Evolutionary conservation across 83 land plant species (phyloP).

Genomic region (Picea mariana): DNA sequence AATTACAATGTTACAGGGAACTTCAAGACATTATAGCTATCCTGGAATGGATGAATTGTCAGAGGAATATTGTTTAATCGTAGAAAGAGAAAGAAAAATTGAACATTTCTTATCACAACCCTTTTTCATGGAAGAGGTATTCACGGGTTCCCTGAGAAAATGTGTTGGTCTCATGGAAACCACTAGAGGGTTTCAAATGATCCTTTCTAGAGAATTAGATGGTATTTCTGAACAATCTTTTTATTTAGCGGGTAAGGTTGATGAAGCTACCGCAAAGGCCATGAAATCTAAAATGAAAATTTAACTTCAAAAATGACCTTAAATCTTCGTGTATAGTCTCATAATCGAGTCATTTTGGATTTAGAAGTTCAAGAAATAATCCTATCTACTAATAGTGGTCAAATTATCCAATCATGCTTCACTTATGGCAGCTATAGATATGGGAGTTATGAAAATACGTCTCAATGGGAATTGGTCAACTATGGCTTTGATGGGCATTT

Average conservation of each 20-base stretch:
- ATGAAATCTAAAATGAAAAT: neutral
- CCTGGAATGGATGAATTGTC: neutral
- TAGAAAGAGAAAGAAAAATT: slow-evolving; percentile 3
- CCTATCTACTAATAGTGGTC: neutral
- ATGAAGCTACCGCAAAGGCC: neutral
- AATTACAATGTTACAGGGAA: neutral
- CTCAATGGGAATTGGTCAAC: neutral
- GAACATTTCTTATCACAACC: neutral
- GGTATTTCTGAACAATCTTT: neutral
- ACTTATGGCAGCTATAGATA: neutral
- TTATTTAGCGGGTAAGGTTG: neutral
- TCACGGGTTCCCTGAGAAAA: neutral
- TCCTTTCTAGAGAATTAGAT: too few relatives aligned
- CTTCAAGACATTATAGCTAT: slow-evolving; percentile 16
- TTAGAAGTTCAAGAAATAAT: slow-evolving; percentile 6
- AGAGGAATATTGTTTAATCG: too few relatives aligned
- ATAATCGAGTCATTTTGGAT: neutral
- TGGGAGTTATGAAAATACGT: neutral
- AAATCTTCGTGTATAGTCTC: neutral
- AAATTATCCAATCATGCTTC: slow-evolving; percentile 14
- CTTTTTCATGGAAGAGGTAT: neutral
- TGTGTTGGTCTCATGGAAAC: neutral
- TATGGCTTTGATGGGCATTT: neutral
- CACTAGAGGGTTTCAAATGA: neutral
- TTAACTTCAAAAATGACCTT: neutral